Evolutionary conservation across 768 basidiomycete species (phyloP).

Genomic region (Russula foetens): DNA sequence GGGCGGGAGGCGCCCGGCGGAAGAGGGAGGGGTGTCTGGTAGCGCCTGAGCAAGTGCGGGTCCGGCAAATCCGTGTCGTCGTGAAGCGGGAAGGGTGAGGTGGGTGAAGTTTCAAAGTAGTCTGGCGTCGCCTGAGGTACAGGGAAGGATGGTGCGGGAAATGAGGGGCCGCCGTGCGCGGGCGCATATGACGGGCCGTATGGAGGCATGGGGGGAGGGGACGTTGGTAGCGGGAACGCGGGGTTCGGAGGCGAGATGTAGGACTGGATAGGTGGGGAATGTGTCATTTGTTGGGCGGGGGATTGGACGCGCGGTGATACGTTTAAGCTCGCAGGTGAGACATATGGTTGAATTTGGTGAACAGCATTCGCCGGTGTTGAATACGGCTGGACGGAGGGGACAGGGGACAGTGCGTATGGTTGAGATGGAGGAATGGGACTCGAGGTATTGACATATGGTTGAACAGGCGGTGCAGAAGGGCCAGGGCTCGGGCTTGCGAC

Average conservation of each 20-base stretch:
- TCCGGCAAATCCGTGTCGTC: conserved; percentile 34
- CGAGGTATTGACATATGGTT: neutral
- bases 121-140: neutral
- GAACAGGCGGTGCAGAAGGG: neutral
- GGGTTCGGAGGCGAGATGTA: neutral
- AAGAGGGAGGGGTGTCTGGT: conserved; percentile 47
- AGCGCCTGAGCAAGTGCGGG: conserved; percentile 39
- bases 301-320: neutral
- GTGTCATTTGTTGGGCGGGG: neutral
- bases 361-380: neutral
- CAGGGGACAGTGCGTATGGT: neutral
- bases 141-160: neutral
- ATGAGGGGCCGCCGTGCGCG: neutral
- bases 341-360: neutral
- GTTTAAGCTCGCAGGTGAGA: neutral
- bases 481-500: neutral
- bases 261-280: neutral
- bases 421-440: neutral
- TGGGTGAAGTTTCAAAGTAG: conserved; percentile 22
- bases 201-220: neutral
- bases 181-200: neutral
- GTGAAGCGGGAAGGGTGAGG: conserved; percentile 14
- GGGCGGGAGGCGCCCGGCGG: conserved; percentile 25
- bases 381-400: neutral
- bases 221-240: neutral